Percentiles rank a stretch among this genome's conserved stretches.
These are phyloP conservation scores for Harrya chromipes DNA, from an alignment of 768 basidiomycete species.

Conservation along the genomic window DNA sequence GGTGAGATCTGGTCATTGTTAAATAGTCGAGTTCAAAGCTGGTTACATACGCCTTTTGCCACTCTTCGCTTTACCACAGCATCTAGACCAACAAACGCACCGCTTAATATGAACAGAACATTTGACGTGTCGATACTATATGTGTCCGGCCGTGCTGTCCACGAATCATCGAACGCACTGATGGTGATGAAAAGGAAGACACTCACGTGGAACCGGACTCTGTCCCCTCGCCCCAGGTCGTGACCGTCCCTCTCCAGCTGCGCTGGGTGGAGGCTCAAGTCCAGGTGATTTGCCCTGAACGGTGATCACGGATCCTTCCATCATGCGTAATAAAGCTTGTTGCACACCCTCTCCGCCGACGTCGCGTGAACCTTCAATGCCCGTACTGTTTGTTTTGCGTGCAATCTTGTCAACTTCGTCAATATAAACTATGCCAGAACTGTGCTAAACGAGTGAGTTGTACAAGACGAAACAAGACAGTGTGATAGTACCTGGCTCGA, in stretches of 20 bases:
- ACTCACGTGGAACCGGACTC: conserved; percentile 28
- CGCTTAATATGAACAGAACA: conserved; percentile 91
- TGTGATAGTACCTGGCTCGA: conserved; percentile 65
- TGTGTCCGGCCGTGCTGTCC: conserved; percentile 57
- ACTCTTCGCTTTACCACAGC: conserved; percentile 74
- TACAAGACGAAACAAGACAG: neutral
- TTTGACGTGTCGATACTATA: conserved; percentile 86
- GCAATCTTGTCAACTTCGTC: conserved; percentile 97
- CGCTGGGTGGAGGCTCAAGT: conserved; percentile 43
- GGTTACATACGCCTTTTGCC: conserved; percentile 71
- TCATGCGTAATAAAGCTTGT: conserved; percentile 87
- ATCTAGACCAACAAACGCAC: conserved; percentile 93
- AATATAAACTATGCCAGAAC: conserved; percentile 93
- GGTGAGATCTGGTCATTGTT: neutral
- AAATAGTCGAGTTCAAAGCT: neutral
- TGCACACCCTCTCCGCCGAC: conserved; percentile 97
- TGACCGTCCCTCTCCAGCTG: conserved; percentile 44
- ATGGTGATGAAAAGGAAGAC: neutral
- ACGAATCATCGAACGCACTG: neutral
- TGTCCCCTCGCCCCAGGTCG: conserved; percentile 50
- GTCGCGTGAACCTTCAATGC: conserved; percentile 73
- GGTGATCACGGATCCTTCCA: conserved; percentile 88
- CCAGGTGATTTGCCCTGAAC: conserved; percentile 68
- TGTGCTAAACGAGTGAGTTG: conserved; percentile 30
- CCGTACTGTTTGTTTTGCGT: conserved; percentile 48